Evolutionary conservation across 306 rosid species (phyloP), one percentile per base, ranked within the genome.

Genomic region (Prunus padus): DNA sequence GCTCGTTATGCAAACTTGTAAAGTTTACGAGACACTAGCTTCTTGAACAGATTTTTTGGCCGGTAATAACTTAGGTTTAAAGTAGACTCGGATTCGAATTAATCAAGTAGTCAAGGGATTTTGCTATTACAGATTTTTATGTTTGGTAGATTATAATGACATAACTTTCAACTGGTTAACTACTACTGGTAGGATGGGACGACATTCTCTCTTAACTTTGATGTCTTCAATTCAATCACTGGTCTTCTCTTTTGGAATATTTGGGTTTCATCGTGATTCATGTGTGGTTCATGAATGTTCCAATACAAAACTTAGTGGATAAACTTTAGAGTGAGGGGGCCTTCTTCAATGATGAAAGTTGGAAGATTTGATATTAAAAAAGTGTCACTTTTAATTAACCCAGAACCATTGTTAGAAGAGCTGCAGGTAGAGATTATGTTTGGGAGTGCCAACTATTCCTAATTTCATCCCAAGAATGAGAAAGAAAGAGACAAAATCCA

Each of bases 331-430:
- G 65, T 37, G 51, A 19, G 61, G 18, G 20, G 66, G 57, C 19
- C 16, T 51, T 51, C 19, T 25, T 7, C 7, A 45, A 45, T 23
- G 14, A 68, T 68, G 19, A 28, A 69, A 28, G 61, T 49, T 4
- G 2, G 14, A 22, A 67, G 18, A 3, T 37, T 37, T 37, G 42
- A 4, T 51, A 44, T 18, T n/a, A 11, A 11, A 15, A 23, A 72
- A 44, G 42, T 57, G 42, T 72, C 25, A 23, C 47, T n/a, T n/a
- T n/a, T n/a, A n/a, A n/a, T 55, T 3, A 73, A 25, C 63, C 57
- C 76, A 25, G 44, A 30, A 50, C 57, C 68, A 59, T 73, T 25
- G 6, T 56, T 72, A 7, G 76, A 40, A 46, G 42, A 22, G 37
- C 11, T 40, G 45, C 57, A 59, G 55, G n/a, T 59, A 59, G 44